Conservation (phyloP, 306 rosid genomes). For the Prunus padus region DNA sequence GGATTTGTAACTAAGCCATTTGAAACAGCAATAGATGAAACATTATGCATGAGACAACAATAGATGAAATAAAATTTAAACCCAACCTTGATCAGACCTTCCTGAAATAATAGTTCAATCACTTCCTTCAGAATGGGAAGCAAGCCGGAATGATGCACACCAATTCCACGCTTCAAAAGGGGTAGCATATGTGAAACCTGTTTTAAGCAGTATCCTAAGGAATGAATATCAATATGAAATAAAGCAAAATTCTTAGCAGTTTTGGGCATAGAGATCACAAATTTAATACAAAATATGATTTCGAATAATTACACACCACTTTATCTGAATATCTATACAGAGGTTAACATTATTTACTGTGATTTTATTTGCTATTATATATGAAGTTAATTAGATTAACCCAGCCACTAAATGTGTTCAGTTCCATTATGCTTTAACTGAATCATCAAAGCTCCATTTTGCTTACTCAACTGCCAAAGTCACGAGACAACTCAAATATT, state of each 20-base stretch:
- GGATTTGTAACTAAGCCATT: not conserved
- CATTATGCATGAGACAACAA: not conserved
- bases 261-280: not conserved
- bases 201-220: slow-evolving; percentile 8
- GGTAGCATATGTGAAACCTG: slow-evolving; percentile 91
- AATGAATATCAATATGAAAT: slow-evolving; percentile 11
- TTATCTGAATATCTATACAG: not conserved
- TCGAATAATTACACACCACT: not conserved
- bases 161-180: slow-evolving; percentile 94
- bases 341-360: not conserved
- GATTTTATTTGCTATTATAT: not conserved
- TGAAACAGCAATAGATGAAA: not conserved
- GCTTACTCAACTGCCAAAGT: not conserved
- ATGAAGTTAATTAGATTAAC: not conserved
- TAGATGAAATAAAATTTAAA: slow-evolving; percentile 11
- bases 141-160: slow-evolving; percentile 98
- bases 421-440: not conserved
- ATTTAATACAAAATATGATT: not conserved
- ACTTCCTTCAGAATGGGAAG: slow-evolving; percentile 97
- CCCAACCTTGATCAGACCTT: slow-evolving; percentile 91
- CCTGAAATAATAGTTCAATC: slow-evolving; percentile 92
- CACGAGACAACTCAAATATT: not conserved
- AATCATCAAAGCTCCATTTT: not conserved
- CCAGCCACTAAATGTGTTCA: not conserved
- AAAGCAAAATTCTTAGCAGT: not conserved